Conservation (phyloP, 257 asterid species). For the Sherardia arvensis region DNA sequence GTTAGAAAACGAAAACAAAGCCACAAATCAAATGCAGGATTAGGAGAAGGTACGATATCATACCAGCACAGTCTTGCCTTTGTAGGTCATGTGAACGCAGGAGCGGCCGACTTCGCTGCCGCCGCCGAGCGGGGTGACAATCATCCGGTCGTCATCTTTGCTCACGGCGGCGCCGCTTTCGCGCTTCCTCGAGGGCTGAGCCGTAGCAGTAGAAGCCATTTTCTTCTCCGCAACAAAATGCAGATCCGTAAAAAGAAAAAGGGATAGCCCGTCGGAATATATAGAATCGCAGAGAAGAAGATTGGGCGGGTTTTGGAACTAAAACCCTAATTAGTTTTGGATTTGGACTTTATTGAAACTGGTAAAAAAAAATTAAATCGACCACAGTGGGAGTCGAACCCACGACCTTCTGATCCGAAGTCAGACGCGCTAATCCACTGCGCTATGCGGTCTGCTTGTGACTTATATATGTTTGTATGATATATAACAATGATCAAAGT, state of each 20-base stretch:
- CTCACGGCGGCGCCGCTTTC: conserved; percentile 22
- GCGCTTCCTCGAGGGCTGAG: conserved; percentile 45
- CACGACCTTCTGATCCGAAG: conserved; percentile 99
- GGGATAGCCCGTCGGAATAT: not conserved
- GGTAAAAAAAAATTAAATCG: conserved; percentile 12
- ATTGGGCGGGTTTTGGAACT: not conserved
- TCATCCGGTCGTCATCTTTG: conserved; percentile 81
- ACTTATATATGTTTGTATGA: too few relatives aligned
- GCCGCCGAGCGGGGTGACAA: conserved; percentile 86
- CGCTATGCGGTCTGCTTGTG: conserved; percentile 68
- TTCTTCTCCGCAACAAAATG: not conserved
- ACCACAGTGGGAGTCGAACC: conserved; percentile 99
- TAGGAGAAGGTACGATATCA: not conserved
- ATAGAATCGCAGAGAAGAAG: not conserved
- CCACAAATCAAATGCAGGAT: not conserved
- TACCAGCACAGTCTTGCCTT: conserved; percentile 87
- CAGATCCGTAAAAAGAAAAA: not conserved
- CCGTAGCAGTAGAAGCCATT: conserved; percentile 53
- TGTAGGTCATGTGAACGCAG: conserved; percentile 79
- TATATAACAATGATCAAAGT: too few relatives aligned
- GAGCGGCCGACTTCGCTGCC: conserved; percentile 98
- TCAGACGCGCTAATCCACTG: conserved; percentile 99
- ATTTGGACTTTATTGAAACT: not conserved
- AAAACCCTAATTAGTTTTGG: not conserved
- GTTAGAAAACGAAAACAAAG: not conserved